phyloP scores from a whole-genome alignment of 2,329 filamentous ascomycete genomes.

The Stachybotrys chartarum region DNA sequence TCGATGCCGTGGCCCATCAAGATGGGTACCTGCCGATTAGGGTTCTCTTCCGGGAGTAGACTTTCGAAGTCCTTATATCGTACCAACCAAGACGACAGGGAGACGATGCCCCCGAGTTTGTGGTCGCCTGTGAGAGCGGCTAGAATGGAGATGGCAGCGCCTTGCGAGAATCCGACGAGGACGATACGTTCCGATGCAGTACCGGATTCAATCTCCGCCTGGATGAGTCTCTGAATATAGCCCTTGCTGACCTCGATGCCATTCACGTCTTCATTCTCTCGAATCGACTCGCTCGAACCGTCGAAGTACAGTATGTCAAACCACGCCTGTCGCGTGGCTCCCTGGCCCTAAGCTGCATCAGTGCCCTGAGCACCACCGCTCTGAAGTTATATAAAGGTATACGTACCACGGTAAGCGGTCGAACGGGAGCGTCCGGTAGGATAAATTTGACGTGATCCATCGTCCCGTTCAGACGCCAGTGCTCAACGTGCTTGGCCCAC shows the following conservation, averaged over 20 bases:
- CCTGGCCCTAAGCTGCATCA: constrained; percentile 50
- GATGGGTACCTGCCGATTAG: constrained; percentile 65
- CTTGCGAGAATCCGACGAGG: constrained; percentile 79
- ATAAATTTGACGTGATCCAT: constrained; percentile 91
- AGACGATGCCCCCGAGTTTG: constrained; percentile 83
- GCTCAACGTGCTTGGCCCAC: constrained; percentile 78
- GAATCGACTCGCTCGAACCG: constrained; percentile 20
- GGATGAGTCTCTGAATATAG: constrained; percentile 74
- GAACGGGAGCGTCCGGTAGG: constrained; percentile 81
- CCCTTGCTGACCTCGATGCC: constrained; percentile 68
- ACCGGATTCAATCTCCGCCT: constrained; percentile 70
- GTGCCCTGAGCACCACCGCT: background rate
- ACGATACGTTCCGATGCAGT: constrained; percentile 80
- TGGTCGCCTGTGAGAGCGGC: constrained; percentile 64
- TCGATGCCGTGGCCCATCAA: constrained; percentile 83
- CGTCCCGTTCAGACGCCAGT: constrained; percentile 72
- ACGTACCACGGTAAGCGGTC: constrained; percentile 65
- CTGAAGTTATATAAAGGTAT: background rate
- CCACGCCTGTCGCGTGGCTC: constrained; percentile 80
- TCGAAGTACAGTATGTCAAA: constrained; percentile 55
- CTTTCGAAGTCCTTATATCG: constrained; percentile 43
- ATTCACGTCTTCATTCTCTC: constrained; percentile 51
- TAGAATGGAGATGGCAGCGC: constrained; percentile 80
- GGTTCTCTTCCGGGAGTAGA: constrained; percentile 30
- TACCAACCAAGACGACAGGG: constrained; percentile 74